Evolutionary conservation across 345 rosid species (phyloP).

Genomic region (Sisymbrium altissimum): DNA sequence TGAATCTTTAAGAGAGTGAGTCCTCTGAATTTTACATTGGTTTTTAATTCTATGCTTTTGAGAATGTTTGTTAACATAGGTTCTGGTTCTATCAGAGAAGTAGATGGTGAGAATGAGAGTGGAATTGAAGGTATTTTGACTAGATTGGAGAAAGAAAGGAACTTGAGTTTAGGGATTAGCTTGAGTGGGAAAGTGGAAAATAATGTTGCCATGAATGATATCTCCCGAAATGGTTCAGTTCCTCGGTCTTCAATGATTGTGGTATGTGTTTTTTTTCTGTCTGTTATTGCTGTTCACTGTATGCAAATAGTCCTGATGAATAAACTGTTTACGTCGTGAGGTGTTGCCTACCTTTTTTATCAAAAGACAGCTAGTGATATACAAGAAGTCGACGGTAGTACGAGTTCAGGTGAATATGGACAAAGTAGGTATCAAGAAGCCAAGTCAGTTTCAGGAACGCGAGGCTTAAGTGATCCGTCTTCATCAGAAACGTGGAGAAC

Average conservation of each 20-base stretch:
- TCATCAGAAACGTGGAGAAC: conserved; percentile 63
- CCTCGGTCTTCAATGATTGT: conserved; percentile 33
- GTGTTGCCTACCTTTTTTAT: neutral
- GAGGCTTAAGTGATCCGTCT: conserved; percentile 33
- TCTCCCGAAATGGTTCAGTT: conserved; percentile 34
- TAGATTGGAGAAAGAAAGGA: conserved; percentile 83
- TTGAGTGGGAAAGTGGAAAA: conserved; percentile 43
- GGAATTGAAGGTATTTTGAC: conserved; percentile 86
- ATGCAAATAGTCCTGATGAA: neutral
- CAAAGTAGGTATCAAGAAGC: conserved; percentile 22
- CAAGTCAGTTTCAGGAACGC: conserved; percentile 30
- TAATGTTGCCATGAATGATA: conserved; percentile 25
- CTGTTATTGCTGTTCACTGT: neutral
- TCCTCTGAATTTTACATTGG: neutral
- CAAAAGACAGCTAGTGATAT: conserved; percentile 65
- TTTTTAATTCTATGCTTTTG: neutral
- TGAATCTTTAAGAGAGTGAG: conserved; percentile 24
- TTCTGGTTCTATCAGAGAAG: conserved; percentile 48
- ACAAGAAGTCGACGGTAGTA: conserved; percentile 27
- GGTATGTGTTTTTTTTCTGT: conserved; percentile 44
- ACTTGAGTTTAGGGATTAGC: conserved; percentile 54
- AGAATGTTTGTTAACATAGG: neutral
- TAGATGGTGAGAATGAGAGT: conserved; percentile 38
- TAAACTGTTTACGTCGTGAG: conserved; percentile 13
- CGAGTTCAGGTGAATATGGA: conserved; percentile 24